Conservation (phyloP, 768 basidiomycete species). For the Zangia roseola region DNA sequence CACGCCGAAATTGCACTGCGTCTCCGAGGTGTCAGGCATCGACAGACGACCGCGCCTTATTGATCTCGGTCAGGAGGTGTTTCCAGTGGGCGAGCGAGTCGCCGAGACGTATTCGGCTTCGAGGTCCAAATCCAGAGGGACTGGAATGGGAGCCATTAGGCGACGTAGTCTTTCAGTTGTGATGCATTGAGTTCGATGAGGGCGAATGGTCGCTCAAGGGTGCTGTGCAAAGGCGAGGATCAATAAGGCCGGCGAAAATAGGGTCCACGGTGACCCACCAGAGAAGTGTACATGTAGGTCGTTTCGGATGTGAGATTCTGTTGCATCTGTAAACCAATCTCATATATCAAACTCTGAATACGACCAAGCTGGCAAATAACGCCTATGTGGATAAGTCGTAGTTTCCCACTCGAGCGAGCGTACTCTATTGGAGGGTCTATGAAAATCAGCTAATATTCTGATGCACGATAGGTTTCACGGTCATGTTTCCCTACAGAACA, state of each 20-base stretch:
- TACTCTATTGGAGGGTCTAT: slow-evolving; percentile 97
- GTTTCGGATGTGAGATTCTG: slow-evolving; percentile 60
- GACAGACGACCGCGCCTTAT: slow-evolving; percentile 92
- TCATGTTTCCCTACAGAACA: slow-evolving; percentile 82
- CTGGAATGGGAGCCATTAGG: slow-evolving; percentile 98
- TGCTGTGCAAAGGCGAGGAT: slow-evolving; percentile 42
- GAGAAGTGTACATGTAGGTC: slow-evolving; percentile 79
- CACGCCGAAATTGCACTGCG: slow-evolving; percentile 87
- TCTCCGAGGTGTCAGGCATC: slow-evolving; percentile 96
- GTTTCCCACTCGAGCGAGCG: slow-evolving; percentile 86
- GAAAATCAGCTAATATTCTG: slow-evolving; percentile 98
- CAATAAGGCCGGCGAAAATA: not conserved
- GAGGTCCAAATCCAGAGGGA: slow-evolving; percentile 97
- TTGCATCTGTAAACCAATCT: slow-evolving; percentile 93
- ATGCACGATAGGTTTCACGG: slow-evolving; percentile 84
- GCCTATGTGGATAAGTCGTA: slow-evolving; percentile 66
- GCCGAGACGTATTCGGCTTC: slow-evolving; percentile 98
- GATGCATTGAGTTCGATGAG: slow-evolving; percentile 88
- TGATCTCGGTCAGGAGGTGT: slow-evolving; percentile 93
- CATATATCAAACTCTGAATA: slow-evolving; percentile 94
- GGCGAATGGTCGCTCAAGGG: slow-evolving; percentile 77
- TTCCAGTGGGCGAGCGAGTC: slow-evolving; percentile 95
- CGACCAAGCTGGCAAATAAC: slow-evolving; percentile 83
- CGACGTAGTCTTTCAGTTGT: slow-evolving; percentile 86
- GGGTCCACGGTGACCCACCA: slow-evolving; percentile 47